Percentiles rank a stretch among this genome's conserved stretches.
Evolutionary conservation across 805 yeast species (phyloP).

Genomic region (Candida xyloterini): DNA sequence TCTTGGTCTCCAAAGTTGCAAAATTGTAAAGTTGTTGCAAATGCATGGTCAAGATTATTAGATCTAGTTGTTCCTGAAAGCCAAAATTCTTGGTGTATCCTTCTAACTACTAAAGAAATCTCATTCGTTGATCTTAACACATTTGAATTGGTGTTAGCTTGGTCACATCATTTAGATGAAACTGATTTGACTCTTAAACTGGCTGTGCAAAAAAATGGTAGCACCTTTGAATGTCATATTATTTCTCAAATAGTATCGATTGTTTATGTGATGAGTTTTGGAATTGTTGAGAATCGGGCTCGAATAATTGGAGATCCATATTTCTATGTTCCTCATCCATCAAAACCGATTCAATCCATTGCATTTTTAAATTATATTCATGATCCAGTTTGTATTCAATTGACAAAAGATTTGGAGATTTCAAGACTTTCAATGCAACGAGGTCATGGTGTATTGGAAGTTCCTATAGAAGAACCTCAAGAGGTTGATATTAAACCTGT

Average conservation of each 20-base stretch:
- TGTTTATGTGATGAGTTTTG: conserved; percentile 32
- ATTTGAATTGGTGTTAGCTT: conserved; percentile 53
- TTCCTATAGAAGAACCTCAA: not conserved
- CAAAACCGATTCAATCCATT: conserved; percentile 17
- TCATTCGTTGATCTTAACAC: conserved; percentile 43
- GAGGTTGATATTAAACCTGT: not conserved
- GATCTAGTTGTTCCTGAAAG: conserved; percentile 37
- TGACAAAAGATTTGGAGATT: conserved; percentile 19
- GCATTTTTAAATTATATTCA: conserved; percentile 6
- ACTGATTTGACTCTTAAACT: conserved; percentile 53
- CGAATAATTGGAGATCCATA: conserved; percentile 25
- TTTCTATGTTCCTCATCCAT: conserved; percentile 23
- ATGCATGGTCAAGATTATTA: conserved; percentile 50
- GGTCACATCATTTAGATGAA: conserved; percentile 67
- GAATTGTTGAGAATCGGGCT: conserved; percentile 17
- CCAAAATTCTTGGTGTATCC: conserved; percentile 39
- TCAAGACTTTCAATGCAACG: conserved; percentile 15
- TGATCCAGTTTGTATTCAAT: conserved; percentile 14
- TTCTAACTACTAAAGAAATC: conserved; percentile 67
- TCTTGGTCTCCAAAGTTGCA: conserved; percentile 30
- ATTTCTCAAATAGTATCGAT: conserved; percentile 30
- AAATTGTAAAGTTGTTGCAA: conserved; percentile 44
- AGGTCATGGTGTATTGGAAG: not conserved
- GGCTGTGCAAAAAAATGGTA: conserved; percentile 22
- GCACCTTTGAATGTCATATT: conserved; percentile 25